Evolutionary conservation across 1,139 yeast species (phyloP).

Genomic region (Candida sanyaensis): DNA sequence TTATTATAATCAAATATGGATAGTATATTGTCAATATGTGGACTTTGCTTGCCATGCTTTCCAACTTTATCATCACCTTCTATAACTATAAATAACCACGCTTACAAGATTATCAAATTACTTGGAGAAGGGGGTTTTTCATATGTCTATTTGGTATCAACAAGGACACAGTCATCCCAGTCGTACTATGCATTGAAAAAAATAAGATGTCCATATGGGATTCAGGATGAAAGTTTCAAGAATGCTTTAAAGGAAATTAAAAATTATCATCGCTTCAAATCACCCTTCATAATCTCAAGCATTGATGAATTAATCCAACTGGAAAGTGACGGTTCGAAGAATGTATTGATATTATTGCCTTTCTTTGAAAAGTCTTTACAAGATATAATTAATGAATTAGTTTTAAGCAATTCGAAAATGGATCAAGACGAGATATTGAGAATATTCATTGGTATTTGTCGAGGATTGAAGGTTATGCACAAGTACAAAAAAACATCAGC

Average conservation of each 20-base stretch:
- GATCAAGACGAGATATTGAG: constrained; percentile 61
- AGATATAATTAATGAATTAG: constrained; percentile 67
- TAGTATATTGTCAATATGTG: constrained; percentile 23
- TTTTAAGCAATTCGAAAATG: constrained; percentile 51
- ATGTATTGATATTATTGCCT: constrained; percentile 78
- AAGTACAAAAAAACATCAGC: constrained; percentile 44
- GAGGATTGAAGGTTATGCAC: constrained; percentile 80
- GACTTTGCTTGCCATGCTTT: constrained; percentile 43
- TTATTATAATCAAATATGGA: constrained; percentile 22
- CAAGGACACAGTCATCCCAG: constrained; percentile 34
- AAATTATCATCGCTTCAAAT: constrained; percentile 66
- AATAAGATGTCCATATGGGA: constrained; percentile 85
- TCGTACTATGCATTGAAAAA: constrained; percentile 75
- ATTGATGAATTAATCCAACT: constrained; percentile 71
- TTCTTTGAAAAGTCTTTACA: constrained; percentile 73
- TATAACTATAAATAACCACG: constrained; percentile 49
- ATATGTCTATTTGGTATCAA: constrained; percentile 74
- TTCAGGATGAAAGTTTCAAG: constrained; percentile 58
- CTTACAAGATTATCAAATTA: constrained; percentile 61
- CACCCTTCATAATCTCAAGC: constrained; percentile 66
- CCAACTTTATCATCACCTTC: constrained; percentile 47
- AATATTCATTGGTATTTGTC: constrained; percentile 66
- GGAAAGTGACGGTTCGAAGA: constrained; percentile 77
- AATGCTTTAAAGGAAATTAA: constrained; percentile 77
- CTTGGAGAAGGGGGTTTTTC: constrained; percentile 92